Conservation (phyloP, 2,329 filamentous ascomycete genomes). For the Aspergillus alliaceus region DNA sequence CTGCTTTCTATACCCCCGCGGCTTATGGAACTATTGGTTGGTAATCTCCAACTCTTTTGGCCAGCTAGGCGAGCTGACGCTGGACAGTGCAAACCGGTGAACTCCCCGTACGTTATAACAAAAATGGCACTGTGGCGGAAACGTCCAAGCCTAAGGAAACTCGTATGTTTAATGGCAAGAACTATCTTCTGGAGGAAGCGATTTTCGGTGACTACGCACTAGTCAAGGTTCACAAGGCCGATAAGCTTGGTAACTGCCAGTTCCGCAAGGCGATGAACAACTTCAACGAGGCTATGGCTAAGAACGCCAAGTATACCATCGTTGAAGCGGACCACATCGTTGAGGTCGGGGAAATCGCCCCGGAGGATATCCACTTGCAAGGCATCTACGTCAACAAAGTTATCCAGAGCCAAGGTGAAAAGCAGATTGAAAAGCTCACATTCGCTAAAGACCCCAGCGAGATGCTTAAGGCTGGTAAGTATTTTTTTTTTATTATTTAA, state of each 20-base stretch:
- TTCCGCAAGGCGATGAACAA: constrained; percentile 76
- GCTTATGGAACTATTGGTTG: constrained; percentile 70
- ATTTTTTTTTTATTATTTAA: constrained; percentile 46
- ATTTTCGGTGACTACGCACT: constrained; percentile 76
- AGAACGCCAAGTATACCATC: constrained; percentile 75
- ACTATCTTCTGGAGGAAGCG: constrained; percentile 75
- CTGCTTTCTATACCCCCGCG: constrained; percentile 81
- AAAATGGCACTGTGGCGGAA: constrained; percentile 76
- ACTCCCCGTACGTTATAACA: constrained; percentile 73
- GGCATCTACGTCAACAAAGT: constrained; percentile 86
- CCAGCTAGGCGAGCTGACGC: constrained; percentile 14
- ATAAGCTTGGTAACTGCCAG: constrained; percentile 75
- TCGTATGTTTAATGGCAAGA: constrained; percentile 70
- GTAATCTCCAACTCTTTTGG: constrained; percentile 40
- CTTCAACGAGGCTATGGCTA: constrained; percentile 75
- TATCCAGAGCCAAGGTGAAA: constrained; percentile 68
- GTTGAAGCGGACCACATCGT: constrained; percentile 87
- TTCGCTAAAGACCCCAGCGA: constrained; percentile 66
- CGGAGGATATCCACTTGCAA: constrained; percentile 74
- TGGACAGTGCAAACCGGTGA: constrained; percentile 47
- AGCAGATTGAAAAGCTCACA: constrained; percentile 77
- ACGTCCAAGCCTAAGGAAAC: constrained; percentile 68
- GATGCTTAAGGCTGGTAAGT: constrained; percentile 48
- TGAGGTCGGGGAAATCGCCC: constrained; percentile 68
- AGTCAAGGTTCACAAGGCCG: constrained; percentile 72